phyloP scores from a whole-genome alignment of 257 asterid species.

The Linaria vulgaris region DNA sequence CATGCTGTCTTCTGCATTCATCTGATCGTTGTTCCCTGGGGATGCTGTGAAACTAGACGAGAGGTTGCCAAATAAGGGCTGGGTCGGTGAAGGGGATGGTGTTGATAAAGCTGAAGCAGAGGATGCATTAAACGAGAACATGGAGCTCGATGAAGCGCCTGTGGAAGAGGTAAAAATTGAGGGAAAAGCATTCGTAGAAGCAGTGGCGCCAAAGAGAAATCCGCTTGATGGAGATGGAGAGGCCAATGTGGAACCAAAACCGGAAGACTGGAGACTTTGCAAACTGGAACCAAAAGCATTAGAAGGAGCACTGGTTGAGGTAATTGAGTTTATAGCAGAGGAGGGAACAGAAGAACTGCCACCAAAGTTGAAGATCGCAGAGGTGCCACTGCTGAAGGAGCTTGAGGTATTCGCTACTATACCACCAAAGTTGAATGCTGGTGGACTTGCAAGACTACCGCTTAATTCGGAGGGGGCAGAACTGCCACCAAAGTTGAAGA shows the following conservation, averaged over 20 bases:
- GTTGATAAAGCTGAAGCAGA: constrained; percentile 36
- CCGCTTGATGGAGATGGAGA: constrained; percentile 45
- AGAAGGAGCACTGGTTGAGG: constrained; percentile 34
- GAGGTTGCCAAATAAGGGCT: constrained; percentile 35
- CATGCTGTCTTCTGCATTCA: constrained; percentile 86
- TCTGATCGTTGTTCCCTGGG: constrained; percentile 57
- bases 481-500: constrained; percentile 41
- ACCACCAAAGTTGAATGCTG: constrained; percentile 31
- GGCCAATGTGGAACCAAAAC: constrained; percentile 38
- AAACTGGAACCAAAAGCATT: constrained; percentile 42
- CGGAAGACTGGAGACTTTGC: constrained; percentile 38
- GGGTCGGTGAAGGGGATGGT: constrained; percentile 7
- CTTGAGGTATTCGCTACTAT: constrained; percentile 23
- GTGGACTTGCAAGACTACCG: constrained; percentile 15
- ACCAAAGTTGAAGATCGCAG: constrained; percentile 37
- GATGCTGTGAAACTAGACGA: constrained; percentile 36
- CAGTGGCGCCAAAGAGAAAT: constrained; percentile 44
- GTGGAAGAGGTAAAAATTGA: constrained; percentile 38
- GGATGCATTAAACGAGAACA: constrained; percentile 39
- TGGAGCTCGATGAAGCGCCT: constrained; percentile 25
- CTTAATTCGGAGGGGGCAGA: constrained; percentile 39
- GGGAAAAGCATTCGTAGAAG: constrained; percentile 37
- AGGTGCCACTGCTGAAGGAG: constrained; percentile 29
- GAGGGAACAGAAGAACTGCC: constrained; percentile 48
- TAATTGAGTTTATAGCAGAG: constrained; percentile 37